Conservation (phyloP, 352 stramenopile species). For the Globisporangium megalacanthum region DNA sequence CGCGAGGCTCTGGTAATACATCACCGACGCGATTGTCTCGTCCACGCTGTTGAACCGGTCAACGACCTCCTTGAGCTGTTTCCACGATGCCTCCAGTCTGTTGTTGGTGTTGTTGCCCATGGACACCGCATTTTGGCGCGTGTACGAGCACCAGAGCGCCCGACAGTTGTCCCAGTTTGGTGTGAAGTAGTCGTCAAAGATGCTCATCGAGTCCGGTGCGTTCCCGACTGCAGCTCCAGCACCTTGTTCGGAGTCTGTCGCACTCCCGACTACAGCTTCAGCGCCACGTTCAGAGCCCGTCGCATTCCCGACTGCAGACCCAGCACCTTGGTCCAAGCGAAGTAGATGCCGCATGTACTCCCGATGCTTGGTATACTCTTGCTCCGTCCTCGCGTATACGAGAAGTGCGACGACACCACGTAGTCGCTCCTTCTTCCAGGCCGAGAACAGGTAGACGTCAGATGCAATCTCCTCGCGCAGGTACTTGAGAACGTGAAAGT, state of each 20-base stretch:
- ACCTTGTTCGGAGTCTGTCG: no score
- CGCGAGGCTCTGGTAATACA: conserved; percentile 13
- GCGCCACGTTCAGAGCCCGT: neutral
- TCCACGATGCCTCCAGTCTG: conserved; percentile 20
- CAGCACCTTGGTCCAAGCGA: neutral
- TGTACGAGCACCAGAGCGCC: conserved; percentile 13
- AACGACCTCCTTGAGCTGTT: conserved; percentile 19
- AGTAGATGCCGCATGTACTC: conserved; percentile 11
- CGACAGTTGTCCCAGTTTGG: conserved; percentile 23
- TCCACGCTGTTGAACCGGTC: conserved; percentile 15
- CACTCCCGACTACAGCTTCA: neutral
- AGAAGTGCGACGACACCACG: conserved; percentile 7
- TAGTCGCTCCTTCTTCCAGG: conserved; percentile 19
- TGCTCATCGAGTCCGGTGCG: neutral
- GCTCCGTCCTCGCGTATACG: conserved; percentile 13
- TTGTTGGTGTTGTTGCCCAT: conserved; percentile 29
- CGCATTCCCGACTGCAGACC: neutral
- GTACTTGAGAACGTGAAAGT: conserved; percentile 25
- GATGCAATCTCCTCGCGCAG: conserved; percentile 12
- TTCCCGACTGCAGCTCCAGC: neutral
- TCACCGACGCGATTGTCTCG: conserved; percentile 17
- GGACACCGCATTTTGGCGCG: conserved; percentile 9
- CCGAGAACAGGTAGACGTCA: conserved; percentile 9
- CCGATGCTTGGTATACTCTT: conserved; percentile 4
- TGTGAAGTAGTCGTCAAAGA: conserved; percentile 17